Evolutionary conservation across 2,329 filamentous ascomycete species (phyloP), one percentile per base, ranked within the genome.

Genomic region (Sordariomycetes sp.): DNA sequence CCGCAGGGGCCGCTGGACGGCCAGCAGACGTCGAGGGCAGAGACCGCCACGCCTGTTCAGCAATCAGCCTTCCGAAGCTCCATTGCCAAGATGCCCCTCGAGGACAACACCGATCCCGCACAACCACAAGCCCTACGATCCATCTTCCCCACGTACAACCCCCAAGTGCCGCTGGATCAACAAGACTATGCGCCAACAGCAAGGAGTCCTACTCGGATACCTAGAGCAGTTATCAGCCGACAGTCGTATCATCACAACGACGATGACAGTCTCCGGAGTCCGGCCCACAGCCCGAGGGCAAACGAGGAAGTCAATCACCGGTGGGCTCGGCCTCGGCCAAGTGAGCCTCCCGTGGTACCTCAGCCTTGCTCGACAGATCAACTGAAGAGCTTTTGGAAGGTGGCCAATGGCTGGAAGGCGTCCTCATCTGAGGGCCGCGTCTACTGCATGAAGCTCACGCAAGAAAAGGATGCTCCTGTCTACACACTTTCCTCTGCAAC

Each of bases 101-200:
- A 47, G 18, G 59, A 62, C 17, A 53, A 56, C 8, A 12, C 17
- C 12, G 25, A 21, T 12, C 11, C 18, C 5, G 30, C 51, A 2
- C 38, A 48, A 5, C 51, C 50, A 33, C 53, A 42, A 39, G 45
- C 54, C 0, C 68, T 83, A 46, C 70, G 73, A 21, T 87, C 82
- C 17, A 86, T 88, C 46, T 88, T 88, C 46, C 83, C 83, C 7
- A 68, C 72, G 20, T 87, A 86, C 50, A 78, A 88, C 47, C 79
- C 76, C 4, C 70, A 69, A 2, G 51, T 85, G 17, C 66, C 81
- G 5, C 67, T 86, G 4, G 66, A 75, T 36, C 72, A 76, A 37
- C 83, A 88, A 48, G 58, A 73, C 30, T 87, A 88, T 57, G 81
- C 71, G 32, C 81, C 82, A 3, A 79, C 74, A 1, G 75, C 81